These are phyloP conservation scores for Umbelopsis isabellina DNA, from an alignment of 192 early-diverging fungal genomes.

Conservation along the genomic window DNA sequence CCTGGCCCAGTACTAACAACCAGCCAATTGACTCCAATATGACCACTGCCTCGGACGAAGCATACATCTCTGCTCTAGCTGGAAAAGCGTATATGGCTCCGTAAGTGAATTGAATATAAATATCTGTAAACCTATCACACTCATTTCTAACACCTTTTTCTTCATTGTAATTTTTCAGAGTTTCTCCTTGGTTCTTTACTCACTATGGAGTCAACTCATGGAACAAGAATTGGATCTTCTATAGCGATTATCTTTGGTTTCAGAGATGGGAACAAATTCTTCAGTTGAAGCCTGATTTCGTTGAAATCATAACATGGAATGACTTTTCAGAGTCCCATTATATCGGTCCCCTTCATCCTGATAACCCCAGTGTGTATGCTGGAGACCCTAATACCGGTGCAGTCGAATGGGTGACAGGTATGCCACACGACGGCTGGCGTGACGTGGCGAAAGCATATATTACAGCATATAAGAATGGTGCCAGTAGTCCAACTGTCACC, in stretches of 20 bases:
- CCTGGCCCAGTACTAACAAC: slow-evolving; percentile 10
- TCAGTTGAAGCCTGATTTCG: slow-evolving; percentile 11
- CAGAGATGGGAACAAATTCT: slow-evolving; percentile 6
- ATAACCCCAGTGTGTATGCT: slow-evolving; percentile 1
- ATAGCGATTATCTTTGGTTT: slow-evolving; percentile 5
- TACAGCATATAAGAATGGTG: slow-evolving; percentile 11
- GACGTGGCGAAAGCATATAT: slow-evolving; percentile 11
- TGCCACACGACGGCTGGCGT: slow-evolving; percentile 13
- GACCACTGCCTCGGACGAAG: slow-evolving; percentile 3
- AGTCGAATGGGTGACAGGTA: background rate
- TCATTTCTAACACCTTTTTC: background rate
- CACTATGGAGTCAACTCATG: background rate
- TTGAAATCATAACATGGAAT: slow-evolving; percentile 16
- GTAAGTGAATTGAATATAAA: background rate
- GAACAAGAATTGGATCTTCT: slow-evolving; percentile 15
- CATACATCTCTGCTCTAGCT: background rate
- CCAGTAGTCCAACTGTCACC: background rate
- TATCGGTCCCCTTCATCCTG: slow-evolving; percentile 12
- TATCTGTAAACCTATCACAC: background rate
- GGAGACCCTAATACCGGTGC: background rate
- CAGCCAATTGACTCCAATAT: slow-evolving; percentile 2
- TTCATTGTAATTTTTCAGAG: background rate
- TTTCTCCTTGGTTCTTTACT: slow-evolving; percentile 15
- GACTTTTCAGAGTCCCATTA: slow-evolving; percentile 11
- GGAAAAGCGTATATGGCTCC: slow-evolving; percentile 20